These are phyloP conservation scores for Myrica gale DNA, from an alignment of 306 rosid species.

Conservation along the genomic window DNA sequence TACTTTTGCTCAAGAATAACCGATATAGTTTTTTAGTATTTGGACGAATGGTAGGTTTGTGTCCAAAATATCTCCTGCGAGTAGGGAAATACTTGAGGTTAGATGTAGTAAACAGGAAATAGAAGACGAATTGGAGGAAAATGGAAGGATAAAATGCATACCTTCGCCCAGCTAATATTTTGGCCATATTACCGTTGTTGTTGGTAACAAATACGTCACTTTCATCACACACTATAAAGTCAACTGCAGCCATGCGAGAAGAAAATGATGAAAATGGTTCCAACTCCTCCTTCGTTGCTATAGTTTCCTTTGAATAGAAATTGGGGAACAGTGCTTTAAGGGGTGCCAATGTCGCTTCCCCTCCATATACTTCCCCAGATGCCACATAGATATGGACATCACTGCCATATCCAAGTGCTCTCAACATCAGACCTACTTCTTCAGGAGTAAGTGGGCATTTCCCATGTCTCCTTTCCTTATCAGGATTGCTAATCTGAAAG, in stretches of 20 bases:
- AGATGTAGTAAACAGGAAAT: slow-evolving; percentile 7
- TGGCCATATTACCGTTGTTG: slow-evolving; percentile 99
- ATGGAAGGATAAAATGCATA: slow-evolving; percentile 28
- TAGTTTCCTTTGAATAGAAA: slow-evolving; percentile 81
- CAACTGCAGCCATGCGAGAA: slow-evolving; percentile 99
- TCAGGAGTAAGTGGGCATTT: slow-evolving; percentile 97
- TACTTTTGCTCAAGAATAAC: slow-evolving; percentile 61
- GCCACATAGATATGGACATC: slow-evolving; percentile 95
- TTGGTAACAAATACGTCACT: slow-evolving; percentile 97
- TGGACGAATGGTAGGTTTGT: slow-evolving; percentile 98
- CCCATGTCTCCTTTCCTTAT: slow-evolving; percentile 94
- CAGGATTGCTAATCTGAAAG: slow-evolving; percentile 82
- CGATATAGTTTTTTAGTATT: slow-evolving; percentile 87
- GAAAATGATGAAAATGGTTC: slow-evolving; percentile 83
- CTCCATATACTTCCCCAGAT: slow-evolving; percentile 95
- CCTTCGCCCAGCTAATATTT: slow-evolving; percentile 96
- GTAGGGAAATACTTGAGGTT: slow-evolving; percentile 2
- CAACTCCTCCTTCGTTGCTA: slow-evolving; percentile 78
- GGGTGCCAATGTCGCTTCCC: slow-evolving; percentile 89
- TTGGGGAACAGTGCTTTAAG: slow-evolving; percentile 83
- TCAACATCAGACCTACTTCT: slow-evolving; percentile 98
- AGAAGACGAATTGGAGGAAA: not conserved
- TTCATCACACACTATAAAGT: slow-evolving; percentile 88
- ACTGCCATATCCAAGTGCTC: slow-evolving; percentile 90
- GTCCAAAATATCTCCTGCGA: slow-evolving; percentile 91